Evolutionary conservation across 2,329 filamentous ascomycete species (phyloP), one percentile per base, ranked within the genome.

Genomic region (Chaetomium olivaceum): DNA sequence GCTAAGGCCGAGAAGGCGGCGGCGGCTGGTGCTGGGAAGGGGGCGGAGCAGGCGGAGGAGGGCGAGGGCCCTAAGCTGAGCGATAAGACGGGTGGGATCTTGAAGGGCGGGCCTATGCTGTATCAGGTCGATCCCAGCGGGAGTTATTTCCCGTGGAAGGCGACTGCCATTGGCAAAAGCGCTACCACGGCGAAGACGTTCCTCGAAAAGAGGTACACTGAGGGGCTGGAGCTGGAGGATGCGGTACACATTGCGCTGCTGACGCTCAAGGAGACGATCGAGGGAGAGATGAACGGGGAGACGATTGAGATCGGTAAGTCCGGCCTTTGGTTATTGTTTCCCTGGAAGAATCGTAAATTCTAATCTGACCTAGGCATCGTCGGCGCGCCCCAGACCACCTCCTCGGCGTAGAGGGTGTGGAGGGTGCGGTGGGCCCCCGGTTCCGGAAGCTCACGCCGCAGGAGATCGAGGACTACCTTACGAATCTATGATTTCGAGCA

Each of bases 81-180:
- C 62, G 90, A 90, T 72, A 97, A 98, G 87, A 98, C 95, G 27
- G 95, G 94, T 31, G 95, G 95, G 58, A 95, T 96, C 72, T 84
- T 95, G 73, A 98, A 97, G 83, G 94, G 95, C 60, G 94, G 95
- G 6, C 95, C 95, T 57, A 97, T 96, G 85, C 82, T 99, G 76
- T 99, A 99, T 82, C 94, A 99, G 82, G 95, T 99, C 72, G 95
- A 99, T 77, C 95, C 95, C n/a, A 97, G 92, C 71, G 95, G 95
- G 72, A 96, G 92, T 78, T 99, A 99, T 79, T 99, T 97, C 79
- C 95, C 95, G 4, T 99, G 95, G 95, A 99, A 99, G 85, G 95
- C 95, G 51, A 99, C 95, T 58, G 95, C 95, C 61, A 99, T 99
- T 76, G 95, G 95, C 76, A 99, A 99, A 87, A 96, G 93, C 76